Evolutionary conservation across 805 yeast species (phyloP), one percentile per base, ranked within the genome.

Genomic region (Starmera pachycereana): DNA sequence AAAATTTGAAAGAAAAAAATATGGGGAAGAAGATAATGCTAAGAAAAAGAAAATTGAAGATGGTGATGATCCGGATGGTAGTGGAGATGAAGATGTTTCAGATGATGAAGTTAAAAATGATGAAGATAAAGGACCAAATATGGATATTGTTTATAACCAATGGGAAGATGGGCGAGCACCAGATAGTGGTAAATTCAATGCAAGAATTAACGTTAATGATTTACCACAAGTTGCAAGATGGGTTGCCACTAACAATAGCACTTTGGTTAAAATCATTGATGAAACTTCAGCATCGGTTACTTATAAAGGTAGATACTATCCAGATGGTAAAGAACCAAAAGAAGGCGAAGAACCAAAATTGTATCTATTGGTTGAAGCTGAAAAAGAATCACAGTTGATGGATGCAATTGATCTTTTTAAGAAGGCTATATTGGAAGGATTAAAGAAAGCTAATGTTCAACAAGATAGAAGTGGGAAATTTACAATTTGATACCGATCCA

Each of bases 161-260:
- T 68, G 73, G 3, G 71, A 73, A 12, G 78, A 71, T 40, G 69
- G 72, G 5, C 61, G 74, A 8, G 73, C 78, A 0, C 79, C 82
- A 3, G 83, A 76, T 42, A 57, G 65, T 5, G 64, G 63, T 7
- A 62, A 65, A 16, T 86, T 66, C 61, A 81, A 76, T 47, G 83
- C 95, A 0, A 71, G 76, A 30, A 68, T 90, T 36, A 73, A 76
- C 37, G 78, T 90, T 47, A 90, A 90, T 49, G 97, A 92, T 56
- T 66, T 84, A 29, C 95, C 97, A 0, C 87, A 82, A 52, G 66
- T 70, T 22, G 84, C 83, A 0, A 65, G 96, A 51, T 82, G 94
- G 94, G 68, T 66, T 40, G 84, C 82, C 3, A 76, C 88, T 4
- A 80, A 78, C 49, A 71, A 81, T 30, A 79, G 80, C 2, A 78